Base-by-base conservation (phyloP, 257 asterid species). In the Solanum ossicruentum region DNA sequence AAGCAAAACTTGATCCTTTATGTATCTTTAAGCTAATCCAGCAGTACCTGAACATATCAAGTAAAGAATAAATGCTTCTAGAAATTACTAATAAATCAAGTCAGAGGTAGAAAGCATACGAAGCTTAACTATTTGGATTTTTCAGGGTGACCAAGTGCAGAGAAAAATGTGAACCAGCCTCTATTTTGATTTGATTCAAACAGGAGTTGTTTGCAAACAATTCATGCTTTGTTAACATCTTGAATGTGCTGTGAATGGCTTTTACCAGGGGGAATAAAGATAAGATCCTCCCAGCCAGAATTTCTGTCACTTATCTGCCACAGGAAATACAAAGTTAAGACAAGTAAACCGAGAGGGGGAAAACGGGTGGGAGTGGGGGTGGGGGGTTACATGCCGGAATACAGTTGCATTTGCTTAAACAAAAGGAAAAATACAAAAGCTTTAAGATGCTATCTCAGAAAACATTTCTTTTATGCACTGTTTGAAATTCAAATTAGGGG, bases 211-310 rank as follows among this genome's bases (percentile, higher is more conserved):
- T 52, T 52, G 65, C 83, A 66, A 20, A 21, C 52, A 60, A 78
- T 43, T 88, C 78, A 95, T 72, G 85, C 88, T 88, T 92, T 90
- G 32, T 88, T 87, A 23, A 93, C 88, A 82, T 95, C 98, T 86
- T 92, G 95, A 84, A 96, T 93, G 89, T 96, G 99, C 83, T 94
- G 97, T 39, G 95, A 93, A 92, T 94, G 97, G 87, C 93, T 93
- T 93, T 94, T 95, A 83, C 98, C 97, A 3, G 98, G 98, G 65
- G 98, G 98, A 86, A 94, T 89, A 88, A 96, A 95, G 71, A 96
- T 92, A 57, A 96, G 91, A 88, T 96, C 99, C 67, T 95, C 98
- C 99, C 98, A 96, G 80, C 96, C 98, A 1, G 97, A 91, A 86
- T 93, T 92, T 90, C 87, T 93, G 82, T 88, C 92, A 41, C 89